These are phyloP conservation scores for Clathrospora elynae DNA, from an alignment of 2,329 filamentous ascomycete species.

Conservation along the genomic window DNA sequence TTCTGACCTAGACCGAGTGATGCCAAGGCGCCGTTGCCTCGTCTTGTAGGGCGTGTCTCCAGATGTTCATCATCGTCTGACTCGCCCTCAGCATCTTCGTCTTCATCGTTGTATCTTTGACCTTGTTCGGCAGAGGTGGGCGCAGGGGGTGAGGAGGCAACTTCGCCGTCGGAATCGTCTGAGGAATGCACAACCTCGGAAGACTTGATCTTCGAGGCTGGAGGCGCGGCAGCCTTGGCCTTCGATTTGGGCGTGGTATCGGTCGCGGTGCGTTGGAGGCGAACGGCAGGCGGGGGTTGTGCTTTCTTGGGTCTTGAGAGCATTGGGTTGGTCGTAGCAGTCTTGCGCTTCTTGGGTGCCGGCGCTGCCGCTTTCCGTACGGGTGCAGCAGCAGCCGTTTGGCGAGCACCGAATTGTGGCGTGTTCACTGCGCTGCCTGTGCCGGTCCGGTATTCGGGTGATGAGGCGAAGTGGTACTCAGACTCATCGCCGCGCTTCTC, in stretches of 20 bases:
- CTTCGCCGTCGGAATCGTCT: conserved; percentile 35
- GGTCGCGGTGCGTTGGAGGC: conserved; percentile 44
- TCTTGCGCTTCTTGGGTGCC: conserved; percentile 40
- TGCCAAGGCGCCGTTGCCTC: conserved; percentile 26
- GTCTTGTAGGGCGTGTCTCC: conserved; percentile 31
- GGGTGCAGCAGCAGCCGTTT: conserved; percentile 15
- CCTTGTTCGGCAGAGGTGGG: conserved; percentile 23
- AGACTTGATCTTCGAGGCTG: conserved; percentile 41
- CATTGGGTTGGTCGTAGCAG: conserved; percentile 26
- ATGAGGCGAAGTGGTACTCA: conserved; percentile 33
- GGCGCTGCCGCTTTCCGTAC: conserved; percentile 20
- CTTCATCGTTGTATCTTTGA: conserved; percentile 18
- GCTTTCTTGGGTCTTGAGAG: conserved; percentile 33
- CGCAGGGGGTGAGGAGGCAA: conserved; percentile 12
- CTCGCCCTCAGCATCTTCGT: conserved; percentile 30
- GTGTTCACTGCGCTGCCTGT: conserved; percentile 39
- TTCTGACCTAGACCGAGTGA: conserved; percentile 35
- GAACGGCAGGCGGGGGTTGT: conserved; percentile 35
- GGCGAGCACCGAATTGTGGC: conserved; percentile 33
- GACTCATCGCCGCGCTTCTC: conserved; percentile 43
- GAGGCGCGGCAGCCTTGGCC: conserved; percentile 24
- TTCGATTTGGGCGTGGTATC: conserved; percentile 21
- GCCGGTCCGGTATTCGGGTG: conserved; percentile 38
- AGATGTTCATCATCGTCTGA: conserved; percentile 35
- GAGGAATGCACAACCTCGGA: conserved; percentile 40